Evolutionary conservation across 2,329 filamentous ascomycete genomes (phyloP), one percentile per base, ranked within the genome.

Genomic region (Sarocladium oryzae): DNA sequence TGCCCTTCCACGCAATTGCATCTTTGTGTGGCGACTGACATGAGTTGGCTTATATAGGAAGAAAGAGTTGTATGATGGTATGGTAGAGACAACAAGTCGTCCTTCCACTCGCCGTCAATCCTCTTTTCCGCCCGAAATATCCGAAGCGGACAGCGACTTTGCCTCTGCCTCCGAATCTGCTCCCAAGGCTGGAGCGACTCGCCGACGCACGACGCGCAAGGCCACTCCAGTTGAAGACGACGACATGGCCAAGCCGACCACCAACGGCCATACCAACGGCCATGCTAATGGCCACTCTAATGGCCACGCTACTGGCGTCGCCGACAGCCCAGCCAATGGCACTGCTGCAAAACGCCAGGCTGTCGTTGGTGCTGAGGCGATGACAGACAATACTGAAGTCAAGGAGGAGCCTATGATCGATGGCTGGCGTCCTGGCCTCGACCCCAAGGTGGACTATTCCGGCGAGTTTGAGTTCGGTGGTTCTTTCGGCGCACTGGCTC

Each of bases 381-480:
- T 52, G 24, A 32, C 30, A 11, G 40, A 41, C 20, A 38, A 33
- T 13, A 21, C 21, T 20, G 18, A 45, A 15, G 37, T 41, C 9
- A 33, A 51, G 23, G 28, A 37, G 37, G 38, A 30, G 45, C 55
- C 26, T 53, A 59, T 21, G 55, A 56, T 71, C 21, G 81, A 84
- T 58, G 81, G 81, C 51, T 83, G 80, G 78, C 72, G 64, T 57
- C 74, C 76, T 20, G 81, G 79, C 41, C 72, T 75, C 59, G 81
- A 86, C 59, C 79, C 77, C 60, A 84, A 77, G 66, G 58, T 85
- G 52, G 83, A 86, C 69, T 72, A 77, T 61, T 83, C 80, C 2
- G 81, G 78, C 56, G 73, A 79, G 56, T 79, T 81, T 59, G 95
- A 99, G 66, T 99, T 97, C 64, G 92, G 92, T 56, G 93, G 93